Evolutionary conservation across 805 yeast genomes (phyloP).

Genomic region (Ogataea allantospora): DNA sequence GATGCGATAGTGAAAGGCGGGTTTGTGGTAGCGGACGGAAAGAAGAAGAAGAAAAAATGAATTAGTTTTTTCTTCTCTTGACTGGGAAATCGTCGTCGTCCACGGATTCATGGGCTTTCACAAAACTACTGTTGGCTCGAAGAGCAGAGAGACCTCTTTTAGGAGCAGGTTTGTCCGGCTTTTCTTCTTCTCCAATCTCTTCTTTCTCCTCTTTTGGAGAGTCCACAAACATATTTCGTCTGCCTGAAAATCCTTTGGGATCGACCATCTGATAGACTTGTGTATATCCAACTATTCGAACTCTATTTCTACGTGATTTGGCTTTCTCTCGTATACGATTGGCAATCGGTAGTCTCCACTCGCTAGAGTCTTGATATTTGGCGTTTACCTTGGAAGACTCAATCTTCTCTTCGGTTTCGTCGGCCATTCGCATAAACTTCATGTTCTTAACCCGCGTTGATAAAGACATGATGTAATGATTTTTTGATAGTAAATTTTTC

Average conservation of each 20-base stretch:
- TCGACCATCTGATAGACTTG: constrained; percentile 19
- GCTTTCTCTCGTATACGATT: constrained; percentile 23
- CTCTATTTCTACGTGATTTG: constrained; percentile 16
- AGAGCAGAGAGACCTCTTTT: constrained; percentile 7
- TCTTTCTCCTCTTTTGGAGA: constrained; percentile 20
- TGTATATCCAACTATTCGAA: constrained; percentile 32
- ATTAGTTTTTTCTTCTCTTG: constrained; percentile 17
- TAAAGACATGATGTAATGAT: constrained; percentile 25
- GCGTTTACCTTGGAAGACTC: constrained; percentile 33
- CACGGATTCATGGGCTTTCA: constrained; percentile 4
- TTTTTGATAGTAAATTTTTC: constrained; percentile 1
- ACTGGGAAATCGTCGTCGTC: constrained; percentile 15
- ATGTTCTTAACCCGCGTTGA: constrained; percentile 78
- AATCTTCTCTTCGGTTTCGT: constrained; percentile 32
- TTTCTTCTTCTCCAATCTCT: background rate
- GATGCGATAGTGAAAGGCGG: constrained; percentile 75
- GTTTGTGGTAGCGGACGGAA: constrained; percentile 33
- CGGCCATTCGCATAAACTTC: constrained; percentile 65
- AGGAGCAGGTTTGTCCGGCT: background rate
- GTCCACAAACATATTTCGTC: constrained; percentile 22
- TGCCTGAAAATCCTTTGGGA: constrained; percentile 3
- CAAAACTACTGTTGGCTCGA: constrained; percentile 7
- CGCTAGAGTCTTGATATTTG: constrained; percentile 45
- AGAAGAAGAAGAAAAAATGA: constrained; percentile 29
- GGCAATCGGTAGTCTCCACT: constrained; percentile 47